Evolutionary conservation across 176 grass and related monocot genomes (phyloP).

Genomic region (Guadua angustifolia): DNA sequence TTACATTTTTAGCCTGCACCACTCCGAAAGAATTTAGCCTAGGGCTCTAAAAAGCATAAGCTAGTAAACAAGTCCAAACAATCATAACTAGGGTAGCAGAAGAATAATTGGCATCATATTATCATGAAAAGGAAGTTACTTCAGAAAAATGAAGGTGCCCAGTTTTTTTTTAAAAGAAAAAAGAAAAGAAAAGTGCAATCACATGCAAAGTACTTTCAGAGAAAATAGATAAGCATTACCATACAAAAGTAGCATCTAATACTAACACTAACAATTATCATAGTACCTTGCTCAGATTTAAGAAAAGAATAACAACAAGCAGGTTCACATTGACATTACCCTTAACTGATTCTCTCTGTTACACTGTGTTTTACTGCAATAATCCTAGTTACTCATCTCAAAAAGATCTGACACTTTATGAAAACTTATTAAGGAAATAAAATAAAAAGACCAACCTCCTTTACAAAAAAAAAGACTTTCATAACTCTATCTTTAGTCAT

Average conservation of each 20-base stretch:
- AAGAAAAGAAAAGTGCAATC: not conserved
- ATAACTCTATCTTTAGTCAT: not conserved
- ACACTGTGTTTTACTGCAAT: not conserved
- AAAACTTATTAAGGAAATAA: not conserved
- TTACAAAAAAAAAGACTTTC: not conserved
- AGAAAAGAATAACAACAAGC: not conserved
- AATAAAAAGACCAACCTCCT: not conserved
- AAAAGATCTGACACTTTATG: not conserved
- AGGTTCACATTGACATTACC: not conserved
- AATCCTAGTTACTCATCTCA: not conserved
- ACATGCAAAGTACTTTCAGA: not conserved
- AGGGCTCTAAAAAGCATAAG: not conserved
- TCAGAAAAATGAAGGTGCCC: not conserved
- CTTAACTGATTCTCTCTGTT: slow-evolving; percentile 8
- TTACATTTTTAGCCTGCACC: not conserved
- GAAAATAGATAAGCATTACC: not conserved
- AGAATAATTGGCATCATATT: not conserved
- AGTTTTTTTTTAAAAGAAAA: not conserved
- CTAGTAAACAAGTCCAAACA: slow-evolving; percentile 28
- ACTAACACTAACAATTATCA: not conserved
- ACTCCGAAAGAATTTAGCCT: not conserved
- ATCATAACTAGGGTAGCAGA: not conserved
- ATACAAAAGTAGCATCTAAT: not conserved
- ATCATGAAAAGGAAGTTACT: not conserved
- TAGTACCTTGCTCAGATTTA: not conserved